Percentiles rank a stretch among this genome's conserved stretches.
Conservation (phyloP, 1,284 basidiomycete species). For the Ustilago hordei region DNA sequence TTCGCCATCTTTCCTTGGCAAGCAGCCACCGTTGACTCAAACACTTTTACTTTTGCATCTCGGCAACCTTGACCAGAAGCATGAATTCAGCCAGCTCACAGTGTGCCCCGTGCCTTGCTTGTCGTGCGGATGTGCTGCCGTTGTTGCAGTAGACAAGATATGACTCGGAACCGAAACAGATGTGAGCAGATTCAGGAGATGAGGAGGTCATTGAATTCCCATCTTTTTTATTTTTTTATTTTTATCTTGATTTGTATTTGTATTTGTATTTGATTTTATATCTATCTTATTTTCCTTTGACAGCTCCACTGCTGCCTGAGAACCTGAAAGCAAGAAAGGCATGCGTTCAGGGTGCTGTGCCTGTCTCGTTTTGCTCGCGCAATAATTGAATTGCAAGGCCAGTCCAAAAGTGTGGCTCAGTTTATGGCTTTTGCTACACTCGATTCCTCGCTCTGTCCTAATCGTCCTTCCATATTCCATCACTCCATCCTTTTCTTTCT, state of each 20-base stretch:
- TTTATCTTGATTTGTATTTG: too few species aligned
- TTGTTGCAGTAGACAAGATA: not conserved
- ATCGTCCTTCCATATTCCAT: not conserved
- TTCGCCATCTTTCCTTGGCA: not conserved
- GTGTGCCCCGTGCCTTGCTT: not conserved
- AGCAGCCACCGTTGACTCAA: not conserved
- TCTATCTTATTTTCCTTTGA: not conserved
- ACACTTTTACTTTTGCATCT: not conserved
- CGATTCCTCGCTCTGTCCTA: not conserved
- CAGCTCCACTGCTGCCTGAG: slow-evolving; percentile 5
- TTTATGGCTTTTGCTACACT: not conserved
- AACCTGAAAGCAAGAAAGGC: not conserved
- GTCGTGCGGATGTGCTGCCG: too few species aligned
- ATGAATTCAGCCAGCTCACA: not conserved
- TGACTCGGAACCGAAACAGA: not conserved
- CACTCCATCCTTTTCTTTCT: not conserved
- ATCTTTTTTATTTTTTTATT: not conserved
- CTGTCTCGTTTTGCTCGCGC: not conserved
- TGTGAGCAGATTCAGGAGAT: not conserved
- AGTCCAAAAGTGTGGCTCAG: slow-evolving; percentile 8
- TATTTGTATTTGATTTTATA: not conserved
- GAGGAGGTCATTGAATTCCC: not conserved
- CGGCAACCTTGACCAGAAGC: not conserved
- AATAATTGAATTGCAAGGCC: not conserved
- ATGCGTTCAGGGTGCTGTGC: not conserved